Conservation (phyloP, 306 rosid species). For the Oemleria cerasiformis region DNA sequence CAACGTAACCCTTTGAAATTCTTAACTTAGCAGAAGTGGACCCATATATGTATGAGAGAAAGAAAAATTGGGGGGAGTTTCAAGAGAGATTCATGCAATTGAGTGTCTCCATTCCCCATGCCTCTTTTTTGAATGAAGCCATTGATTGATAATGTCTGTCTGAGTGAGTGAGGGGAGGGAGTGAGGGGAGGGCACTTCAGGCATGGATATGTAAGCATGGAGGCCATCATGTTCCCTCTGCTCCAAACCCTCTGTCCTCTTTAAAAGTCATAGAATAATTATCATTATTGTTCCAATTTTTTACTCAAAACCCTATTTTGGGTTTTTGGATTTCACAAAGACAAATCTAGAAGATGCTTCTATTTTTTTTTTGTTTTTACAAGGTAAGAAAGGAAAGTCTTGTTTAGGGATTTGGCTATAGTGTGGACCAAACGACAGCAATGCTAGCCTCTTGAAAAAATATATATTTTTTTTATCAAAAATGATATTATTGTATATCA, state of each 20-base stretch:
- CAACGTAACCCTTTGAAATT: no score
- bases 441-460: conserved; percentile 38
- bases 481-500: no score
- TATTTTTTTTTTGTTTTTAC: neutral
- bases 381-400: conserved; percentile 18
- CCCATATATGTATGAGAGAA: neutral
- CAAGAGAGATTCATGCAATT: conserved; percentile 35
- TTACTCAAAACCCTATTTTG: conserved; percentile 16
- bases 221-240: conserved; percentile 79
- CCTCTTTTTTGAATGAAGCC: conserved; percentile 25
- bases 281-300: conserved; percentile 1
- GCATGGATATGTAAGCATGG: conserved; percentile 57
- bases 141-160: conserved; percentile 21
- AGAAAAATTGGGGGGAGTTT: conserved; percentile 15
- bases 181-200: neutral
- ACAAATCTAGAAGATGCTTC: conserved; percentile 40
- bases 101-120: conserved; percentile 30
- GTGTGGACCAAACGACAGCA: conserved; percentile 29
- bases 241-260: conserved; percentile 53
- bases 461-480: no score
- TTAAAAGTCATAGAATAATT: conserved; percentile 29
- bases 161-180: neutral
- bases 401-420: conserved; percentile 21
- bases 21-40: neutral
- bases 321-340: conserved; percentile 29